Evolutionary conservation across 2,329 filamentous ascomycete genomes (phyloP), one percentile per base, ranked within the genome.

Genomic region (Westerdykella sp.): DNA sequence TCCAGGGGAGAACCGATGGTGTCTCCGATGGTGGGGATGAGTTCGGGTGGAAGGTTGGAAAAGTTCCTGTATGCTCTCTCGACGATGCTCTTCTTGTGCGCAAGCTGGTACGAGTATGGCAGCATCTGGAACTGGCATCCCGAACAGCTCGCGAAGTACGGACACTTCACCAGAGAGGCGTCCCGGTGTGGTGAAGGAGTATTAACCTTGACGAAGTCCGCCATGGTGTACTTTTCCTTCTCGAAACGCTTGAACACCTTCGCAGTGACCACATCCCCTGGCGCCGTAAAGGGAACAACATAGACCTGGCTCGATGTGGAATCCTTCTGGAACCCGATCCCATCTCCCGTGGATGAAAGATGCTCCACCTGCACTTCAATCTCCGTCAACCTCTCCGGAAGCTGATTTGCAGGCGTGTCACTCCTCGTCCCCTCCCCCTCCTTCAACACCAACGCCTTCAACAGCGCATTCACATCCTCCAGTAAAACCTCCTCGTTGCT

Each of bases 111-210:
- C 23, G 77, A 69, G 66, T 97, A 97, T 42, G 87, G 81, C 50
- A 98, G 79, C 87, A 97, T 96, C 72, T 98, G 93, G 67, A 97
- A 90, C 69, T 98, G 93, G 64, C 93, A 98, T 25, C 93, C 93
- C 9, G 85, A 87, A 68, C 93, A 98, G 42, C 76, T 78, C 34
- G 80, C 73, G 62, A 98, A 98, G 73, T 98, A 97, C 56, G 80
- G 77, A 72, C 93, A 98, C 44, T 76, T 76, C 54, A 95, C 77
- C 16, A 86, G 80, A 31, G 76, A 75, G 57, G 93, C 85, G 57
- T 95, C 84, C 56, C 93, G 84, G 42, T 84, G 73, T 1, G 81
- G 76, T 0, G 87, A 89, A 0, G 90, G 82, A 44, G 78, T 79
- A 30, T 83, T 71, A 34, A 97, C 78, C 47, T 83, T 83, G 59